Evolutionary conservation across 495 filamentous ascomycete genomes (phyloP), one percentile per base, ranked within the genome.

Genomic region (Penicillium parvum): DNA sequence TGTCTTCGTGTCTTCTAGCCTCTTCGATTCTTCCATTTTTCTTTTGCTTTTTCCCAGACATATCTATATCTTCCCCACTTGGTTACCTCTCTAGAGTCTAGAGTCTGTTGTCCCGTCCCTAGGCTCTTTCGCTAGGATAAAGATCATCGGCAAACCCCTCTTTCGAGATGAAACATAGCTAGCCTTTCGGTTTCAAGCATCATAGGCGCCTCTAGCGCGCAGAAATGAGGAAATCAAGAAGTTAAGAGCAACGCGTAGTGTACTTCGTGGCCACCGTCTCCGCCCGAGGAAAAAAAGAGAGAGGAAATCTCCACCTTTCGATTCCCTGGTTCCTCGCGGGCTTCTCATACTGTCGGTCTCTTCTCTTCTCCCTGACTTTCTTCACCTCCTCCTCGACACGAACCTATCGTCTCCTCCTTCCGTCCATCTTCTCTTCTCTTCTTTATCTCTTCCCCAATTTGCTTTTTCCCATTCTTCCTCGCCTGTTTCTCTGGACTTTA

Each of bases 121-220:
- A n/a, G n/a, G n/a, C n/a, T n/a, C n/a, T n/a, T n/a, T n/a, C n/a
- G n/a, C n/a, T n/a, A n/a, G n/a, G n/a, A n/a, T n/a, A n/a, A n/a
- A n/a, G n/a, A n/a, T n/a, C n/a, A n/a, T n/a, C n/a, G n/a, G n/a
- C n/a, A n/a, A n/a, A n/a, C n/a, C n/a, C n/a, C n/a, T n/a, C n/a
- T n/a, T n/a, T n/a, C n/a, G n/a, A n/a, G n/a, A n/a, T n/a, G n/a
- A n/a, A n/a, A n/a, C n/a, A n/a, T n/a, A n/a, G n/a, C n/a, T n/a
- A n/a, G n/a, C n/a, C n/a, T n/a, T n/a, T n/a, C n/a, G n/a, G n/a
- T n/a, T n/a, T n/a, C n/a, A n/a, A n/a, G 27, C 27, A 29, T 29
- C 15, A 29, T 35, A 47, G 20, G 45, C 45, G 48, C 48, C 32
- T 51, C 36, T 51, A 51, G 48, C 48, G 48, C 48, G n/a, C 18